Evolutionary conservation across 768 basidiomycete species (phyloP), one percentile per base, ranked within the genome.

Genomic region (Boletus barrowsii): DNA sequence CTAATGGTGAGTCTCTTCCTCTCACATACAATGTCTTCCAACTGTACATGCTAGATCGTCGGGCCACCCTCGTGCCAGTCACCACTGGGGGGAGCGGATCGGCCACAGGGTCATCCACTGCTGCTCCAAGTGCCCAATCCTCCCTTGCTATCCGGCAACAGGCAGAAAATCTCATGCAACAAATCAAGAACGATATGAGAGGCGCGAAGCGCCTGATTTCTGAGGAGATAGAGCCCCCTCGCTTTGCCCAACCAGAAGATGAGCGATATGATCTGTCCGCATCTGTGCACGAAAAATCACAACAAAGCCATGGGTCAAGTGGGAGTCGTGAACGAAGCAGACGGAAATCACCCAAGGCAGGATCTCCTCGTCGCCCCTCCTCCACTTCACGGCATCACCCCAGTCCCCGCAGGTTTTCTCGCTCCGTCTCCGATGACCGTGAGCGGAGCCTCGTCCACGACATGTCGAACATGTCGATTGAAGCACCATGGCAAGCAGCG

Each of bases 141-240:
- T 86, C 88, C 9, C 75, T 83, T 20, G 80, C 79, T 10, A 90
- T 90, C 67, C 82, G 91, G 40, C 76, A 83, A 60, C 84, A 90
- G 60, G 93, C 90, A 13, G 88, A 83, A 10, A 83, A 77, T 24
- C 71, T 95, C 43, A 93, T 95, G 88, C 87, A 87, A 24, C 88
- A 91, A 59, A 92, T 94, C 59, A 87, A 87, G 70, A 80, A 77
- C 53, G 89, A 90, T 61, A 83, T 91, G 79, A 64, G 59, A 47
- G 80, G 83, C 5, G 79, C 81, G 48, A 90, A 90, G 68, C 84
- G 87, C 13, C 62, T 89, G 2, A 87, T 88, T 64, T 87, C 87
- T 2, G 78, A 77, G 6, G 86, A 87, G 17, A 84, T 83, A 0
- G 84, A 86, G 15, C 55, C 74, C 44, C 82, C 82, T 17, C 76